Conservation (phyloP, 305 asterid genomes). For the Petunia hybrid region DNA sequence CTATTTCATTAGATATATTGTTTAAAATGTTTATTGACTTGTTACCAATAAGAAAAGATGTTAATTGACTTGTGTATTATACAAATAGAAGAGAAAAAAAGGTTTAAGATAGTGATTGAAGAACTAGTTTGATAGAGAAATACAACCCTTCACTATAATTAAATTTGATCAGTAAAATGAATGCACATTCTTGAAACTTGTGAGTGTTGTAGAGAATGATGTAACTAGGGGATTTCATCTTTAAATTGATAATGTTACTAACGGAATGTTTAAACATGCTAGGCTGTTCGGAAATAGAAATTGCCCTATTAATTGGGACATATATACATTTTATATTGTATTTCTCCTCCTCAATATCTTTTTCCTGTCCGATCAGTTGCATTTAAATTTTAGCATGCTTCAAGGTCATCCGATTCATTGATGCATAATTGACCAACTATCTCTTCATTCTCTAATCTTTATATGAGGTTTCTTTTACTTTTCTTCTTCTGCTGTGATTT, state of each 20-base stretch:
- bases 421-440: background rate
- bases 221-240: background rate
- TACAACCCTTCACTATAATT: background rate
- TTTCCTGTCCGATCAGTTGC: background rate
- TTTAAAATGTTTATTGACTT: background rate
- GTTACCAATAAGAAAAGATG: too few species aligned
- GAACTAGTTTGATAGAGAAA: slow-evolving; percentile 10
- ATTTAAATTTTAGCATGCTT: background rate
- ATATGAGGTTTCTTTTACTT: background rate
- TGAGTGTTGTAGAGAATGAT: slow-evolving; percentile 11
- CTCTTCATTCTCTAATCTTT: background rate
- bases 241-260: too few species aligned
- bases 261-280: background rate
- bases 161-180: slow-evolving; percentile 4
- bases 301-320: background rate
- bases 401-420: slow-evolving; percentile 18
- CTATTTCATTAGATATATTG: background rate
- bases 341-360: slow-evolving; percentile 5
- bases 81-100: background rate
- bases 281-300: background rate
- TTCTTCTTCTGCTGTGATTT: slow-evolving; percentile 13
- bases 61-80: slow-evolving; percentile 8
- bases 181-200: background rate
- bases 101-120: background rate
- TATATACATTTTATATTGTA: background rate